Base-by-base conservation (phyloP, 768 basidiomycete species). In the Macrolepiota dolichaula region DNA sequence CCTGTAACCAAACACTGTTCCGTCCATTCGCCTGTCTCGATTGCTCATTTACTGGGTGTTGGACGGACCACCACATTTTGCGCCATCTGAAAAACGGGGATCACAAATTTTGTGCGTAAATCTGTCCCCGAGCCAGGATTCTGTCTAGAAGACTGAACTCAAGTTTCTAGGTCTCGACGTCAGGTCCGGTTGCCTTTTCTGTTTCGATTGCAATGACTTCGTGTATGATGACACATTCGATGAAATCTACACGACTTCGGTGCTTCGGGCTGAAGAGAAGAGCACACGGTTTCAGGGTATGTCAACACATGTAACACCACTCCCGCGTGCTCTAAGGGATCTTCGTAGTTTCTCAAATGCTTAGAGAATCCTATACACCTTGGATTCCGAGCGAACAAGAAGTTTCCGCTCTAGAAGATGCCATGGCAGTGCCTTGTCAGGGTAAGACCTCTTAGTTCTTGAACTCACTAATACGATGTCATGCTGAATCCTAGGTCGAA, bases 141-240 rank as follows among this genome's bases (percentile, higher is more conserved):
- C 4, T 27, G 61, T 24, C 40, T 44, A 47, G 61, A 19, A 65
- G 35, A 46, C 40, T n/a, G 29, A n/a, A 50, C 13, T 22, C 38
- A 46, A 49, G 42, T 17, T 44, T 47, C 7, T 66, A 95, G 94
- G 88, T 67, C 83, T 85, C 27, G 93, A 96, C 70, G 77, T 84
- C 3, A 84, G 82, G 64, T 82, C 86, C 0, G 94, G 94, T n/a
- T 77, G 79, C 10, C 74, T 95, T 1, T 95, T 83, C 68, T 96
- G 94, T 69, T 70, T 75, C 2, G 75, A 79, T 36, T 96, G 94
- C 73, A 79, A 87, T 38, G 89, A 94, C 69, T 87, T 92, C 62
- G 80, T 92, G 24, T 88, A 88, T 65, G 78, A 90, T 63, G 64
- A 79, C 12, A 71, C 68, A 1, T 67, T 93, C 37, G 84, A 85